Base-by-base conservation (phyloP, 495 filamentous ascomycete genomes). In the Trichoderma parareesei region DNA sequence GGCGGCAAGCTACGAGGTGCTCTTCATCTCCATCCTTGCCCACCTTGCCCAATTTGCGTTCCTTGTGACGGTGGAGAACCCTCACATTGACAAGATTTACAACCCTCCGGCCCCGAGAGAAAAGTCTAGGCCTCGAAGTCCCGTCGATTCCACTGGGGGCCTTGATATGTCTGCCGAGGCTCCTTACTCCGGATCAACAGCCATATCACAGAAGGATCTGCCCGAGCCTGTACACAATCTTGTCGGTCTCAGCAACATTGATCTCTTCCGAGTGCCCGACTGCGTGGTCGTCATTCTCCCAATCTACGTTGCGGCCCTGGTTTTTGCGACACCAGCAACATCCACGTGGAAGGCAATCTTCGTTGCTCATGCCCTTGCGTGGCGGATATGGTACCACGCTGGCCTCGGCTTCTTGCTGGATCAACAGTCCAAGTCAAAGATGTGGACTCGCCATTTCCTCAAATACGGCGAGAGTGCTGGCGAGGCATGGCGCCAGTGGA, bases 401-500 rank as follows among this genome's bases (percentile, higher is more conserved):
- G 94, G 94, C 60, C 84, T 98, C 18, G 95, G 95, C 5, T 84
- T 89, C 70, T 84, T 97, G 40, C 84, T 98, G 59, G 85, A 88
- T 65, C 83, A 83, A 46, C 94, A 98, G 74, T 97, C 94, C 8
- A 88, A 88, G 65, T 83, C 87, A 77, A 96, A 97, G 76, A 82
- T 85, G 71, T 98, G 93, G 90, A 97, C 93, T 16, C 86, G 94
- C 35, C 94, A 98, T 76, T 98, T 97, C 71, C 82, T 98, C 73
- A 98, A 98, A 73, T 97, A 88, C 71, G 94, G 94, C 65, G 93
- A 97, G 70, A 91, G 83, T 38, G 85, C 85, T 0, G 87, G 89
- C 60, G 94, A 97, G 76, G 93, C 93, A 3, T 98, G 95, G 95
- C 87, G 88, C 63, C 92, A 98, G 73, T 98, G 94, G 94, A 98